Evolutionary conservation across 352 stramenopile genomes (phyloP).

Genomic region (Aphanomyces astaci): DNA sequence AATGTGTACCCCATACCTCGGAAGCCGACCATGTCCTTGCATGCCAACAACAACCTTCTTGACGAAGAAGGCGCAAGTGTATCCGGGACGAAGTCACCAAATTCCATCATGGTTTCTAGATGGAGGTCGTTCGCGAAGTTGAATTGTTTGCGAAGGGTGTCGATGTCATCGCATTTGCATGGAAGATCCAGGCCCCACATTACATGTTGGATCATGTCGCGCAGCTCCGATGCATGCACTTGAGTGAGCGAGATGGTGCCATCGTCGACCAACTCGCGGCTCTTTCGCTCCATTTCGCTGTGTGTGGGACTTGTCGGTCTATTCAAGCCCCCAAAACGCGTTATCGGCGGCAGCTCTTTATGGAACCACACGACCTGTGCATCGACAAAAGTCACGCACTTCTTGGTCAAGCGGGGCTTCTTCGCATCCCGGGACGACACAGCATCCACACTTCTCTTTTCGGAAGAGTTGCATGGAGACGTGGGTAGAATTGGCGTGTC

Average conservation of each 20-base stretch:
- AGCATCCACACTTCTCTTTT: neutral
- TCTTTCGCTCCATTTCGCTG: neutral
- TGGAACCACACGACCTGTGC: slow-evolving; percentile 4
- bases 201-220: slow-evolving; percentile 10
- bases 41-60: too few species aligned
- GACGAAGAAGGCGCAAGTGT: too few species aligned
- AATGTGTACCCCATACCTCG: slow-evolving; percentile 19
- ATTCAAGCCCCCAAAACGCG: slow-evolving; percentile 10
- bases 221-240: slow-evolving; percentile 5
- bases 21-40: slow-evolving; percentile 11
- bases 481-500: neutral
- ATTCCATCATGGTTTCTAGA: slow-evolving; percentile 16
- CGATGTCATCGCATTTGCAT: slow-evolving; percentile 5
- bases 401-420: neutral
- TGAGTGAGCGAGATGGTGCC: neutral
- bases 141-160: neutral
- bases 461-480: neutral
- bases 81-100: slow-evolving; percentile 4
- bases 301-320: neutral
- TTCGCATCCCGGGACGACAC: neutral
- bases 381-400: slow-evolving; percentile 9
- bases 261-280: neutral
- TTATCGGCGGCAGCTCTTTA: slow-evolving; percentile 1
- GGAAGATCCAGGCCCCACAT: neutral
- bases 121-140: slow-evolving; percentile 3